A percentile compares a stretch with the other conserved stretches of the same genome.
Conservation (phyloP, 2,329 filamentous ascomycete genomes). For the Teratosphaeria viscida region DNA sequence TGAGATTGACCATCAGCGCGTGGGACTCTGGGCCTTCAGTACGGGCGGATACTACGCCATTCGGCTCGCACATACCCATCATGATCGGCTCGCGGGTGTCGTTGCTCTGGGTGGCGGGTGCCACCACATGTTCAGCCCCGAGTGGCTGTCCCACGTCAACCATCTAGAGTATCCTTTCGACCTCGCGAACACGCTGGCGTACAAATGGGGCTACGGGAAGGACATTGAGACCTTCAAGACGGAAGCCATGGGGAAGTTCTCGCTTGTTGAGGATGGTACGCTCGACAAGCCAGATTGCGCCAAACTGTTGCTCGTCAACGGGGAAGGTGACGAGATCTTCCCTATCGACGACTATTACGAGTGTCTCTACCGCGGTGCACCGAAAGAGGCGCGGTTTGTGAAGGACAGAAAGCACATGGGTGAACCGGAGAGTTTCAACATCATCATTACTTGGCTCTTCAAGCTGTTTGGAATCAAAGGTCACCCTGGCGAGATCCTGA, state of each 20-base stretch:
- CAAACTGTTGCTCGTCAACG: conserved; percentile 46
- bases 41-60: conserved; percentile 52
- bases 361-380: conserved; percentile 41
- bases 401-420: conserved; percentile 39
- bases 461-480: conserved; percentile 35
- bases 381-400: conserved; percentile 43
- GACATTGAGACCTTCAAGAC: conserved; percentile 37
- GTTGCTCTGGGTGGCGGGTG: conserved; percentile 47
- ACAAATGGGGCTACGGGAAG: conserved; percentile 37
- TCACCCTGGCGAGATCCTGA: conserved; percentile 34
- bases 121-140: conserved; percentile 47
- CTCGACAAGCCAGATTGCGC: conserved; percentile 40
- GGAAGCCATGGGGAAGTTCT: conserved; percentile 44
- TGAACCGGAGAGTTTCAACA: conserved; percentile 38
- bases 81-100: conserved; percentile 39
- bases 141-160: conserved; percentile 46
- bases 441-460: conserved; percentile 41
- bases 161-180: conserved; percentile 52
- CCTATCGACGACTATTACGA: conserved; percentile 51
- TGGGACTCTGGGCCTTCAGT: conserved; percentile 47
- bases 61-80: conserved; percentile 47
- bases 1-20: conserved; percentile 37
- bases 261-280: conserved; percentile 45
- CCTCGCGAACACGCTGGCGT: conserved; percentile 39
- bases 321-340: conserved; percentile 51